phyloP scores from a whole-genome alignment of 768 basidiomycete genomes.

The Termitomyces eurrhizus region DNA sequence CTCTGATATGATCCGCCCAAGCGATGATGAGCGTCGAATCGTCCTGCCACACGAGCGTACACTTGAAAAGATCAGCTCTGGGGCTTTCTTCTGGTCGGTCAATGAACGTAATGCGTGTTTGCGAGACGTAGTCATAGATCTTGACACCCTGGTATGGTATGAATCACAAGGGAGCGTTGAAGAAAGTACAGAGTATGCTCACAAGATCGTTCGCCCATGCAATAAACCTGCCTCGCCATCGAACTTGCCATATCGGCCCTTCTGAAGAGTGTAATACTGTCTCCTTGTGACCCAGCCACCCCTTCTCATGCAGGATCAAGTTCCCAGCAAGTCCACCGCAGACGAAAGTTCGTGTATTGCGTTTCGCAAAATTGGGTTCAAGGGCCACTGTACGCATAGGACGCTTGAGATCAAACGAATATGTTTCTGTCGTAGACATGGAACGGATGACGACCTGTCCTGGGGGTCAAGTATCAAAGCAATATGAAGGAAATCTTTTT shows the following conservation, averaged over 20 bases:
- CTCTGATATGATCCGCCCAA: conserved; percentile 93
- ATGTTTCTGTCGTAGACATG: conserved; percentile 70
- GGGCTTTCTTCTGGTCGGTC: conserved; percentile 81
- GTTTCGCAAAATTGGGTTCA: conserved; percentile 86
- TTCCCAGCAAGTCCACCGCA: conserved; percentile 91
- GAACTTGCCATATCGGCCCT: conserved; percentile 90
- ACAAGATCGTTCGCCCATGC: conserved; percentile 97
- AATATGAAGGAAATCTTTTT: background rate
- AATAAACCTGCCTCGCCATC: conserved; percentile 83
- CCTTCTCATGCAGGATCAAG: conserved; percentile 87
- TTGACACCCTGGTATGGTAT: conserved; percentile 72
- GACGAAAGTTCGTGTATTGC: conserved; percentile 73
- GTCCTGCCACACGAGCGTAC: conserved; percentile 89
- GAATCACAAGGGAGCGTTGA: background rate
- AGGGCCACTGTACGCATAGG: conserved; percentile 88
- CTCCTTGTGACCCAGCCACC: conserved; percentile 95
- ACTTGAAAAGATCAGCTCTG: conserved; percentile 93
- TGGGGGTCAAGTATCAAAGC: conserved; percentile 31
- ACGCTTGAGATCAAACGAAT: conserved; percentile 86
- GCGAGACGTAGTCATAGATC: conserved; percentile 81
- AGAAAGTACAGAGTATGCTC: conserved; percentile 19
- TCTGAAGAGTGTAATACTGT: conserved; percentile 77
- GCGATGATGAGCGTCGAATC: conserved; percentile 85
- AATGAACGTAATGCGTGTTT: conserved; percentile 79
- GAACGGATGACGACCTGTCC: conserved; percentile 92